phyloP scores from a whole-genome alignment of 352 stramenopile genomes.

The Phytophthora pini region DNA sequence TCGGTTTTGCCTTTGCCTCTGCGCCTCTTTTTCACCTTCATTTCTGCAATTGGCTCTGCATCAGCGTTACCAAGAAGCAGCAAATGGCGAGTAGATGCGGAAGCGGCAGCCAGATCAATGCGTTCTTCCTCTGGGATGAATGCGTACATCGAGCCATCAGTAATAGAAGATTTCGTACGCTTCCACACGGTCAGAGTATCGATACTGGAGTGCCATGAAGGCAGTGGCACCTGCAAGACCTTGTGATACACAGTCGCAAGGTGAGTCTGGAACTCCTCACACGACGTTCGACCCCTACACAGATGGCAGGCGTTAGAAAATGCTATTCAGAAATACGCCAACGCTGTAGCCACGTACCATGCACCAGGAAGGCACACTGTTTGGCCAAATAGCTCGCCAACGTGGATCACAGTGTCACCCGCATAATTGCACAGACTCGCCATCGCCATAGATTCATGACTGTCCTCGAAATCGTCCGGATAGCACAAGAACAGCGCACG shows the following conservation, averaged over 20 bases:
- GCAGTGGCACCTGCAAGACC: slow-evolving; percentile 89
- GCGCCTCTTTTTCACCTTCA: slow-evolving; percentile 32
- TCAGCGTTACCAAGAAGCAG: slow-evolving; percentile 35
- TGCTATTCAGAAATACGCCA: neutral
- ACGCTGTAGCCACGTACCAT: slow-evolving; percentile 54
- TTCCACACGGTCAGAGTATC: slow-evolving; percentile 96
- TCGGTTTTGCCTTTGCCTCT: slow-evolving; percentile 18
- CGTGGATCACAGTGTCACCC: slow-evolving; percentile 93
- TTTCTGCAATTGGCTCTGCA: neutral
- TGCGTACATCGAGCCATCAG: slow-evolving; percentile 80
- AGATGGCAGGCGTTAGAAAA: slow-evolving; percentile 10
- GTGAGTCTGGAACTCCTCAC: slow-evolving; percentile 92
- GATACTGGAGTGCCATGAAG: slow-evolving; percentile 94
- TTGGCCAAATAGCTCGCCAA: slow-evolving; percentile 93
- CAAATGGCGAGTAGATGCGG: slow-evolving; percentile 73
- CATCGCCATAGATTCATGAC: slow-evolving; percentile 89
- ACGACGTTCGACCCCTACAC: slow-evolving; percentile 89
- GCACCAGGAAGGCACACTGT: slow-evolving; percentile 88
- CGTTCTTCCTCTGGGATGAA: slow-evolving; percentile 80
- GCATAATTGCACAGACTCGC: slow-evolving; percentile 91
- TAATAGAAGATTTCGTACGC: slow-evolving; percentile 91
- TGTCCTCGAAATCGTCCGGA: slow-evolving; percentile 92
- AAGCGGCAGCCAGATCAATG: slow-evolving; percentile 69
- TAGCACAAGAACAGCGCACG: slow-evolving; percentile 94
- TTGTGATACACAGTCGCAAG: slow-evolving; percentile 94